A percentile compares a stretch with the other conserved stretches of the same genome.
Evolutionary conservation across 345 rosid genomes (phyloP).

Genomic region (Salix purpurea): DNA sequence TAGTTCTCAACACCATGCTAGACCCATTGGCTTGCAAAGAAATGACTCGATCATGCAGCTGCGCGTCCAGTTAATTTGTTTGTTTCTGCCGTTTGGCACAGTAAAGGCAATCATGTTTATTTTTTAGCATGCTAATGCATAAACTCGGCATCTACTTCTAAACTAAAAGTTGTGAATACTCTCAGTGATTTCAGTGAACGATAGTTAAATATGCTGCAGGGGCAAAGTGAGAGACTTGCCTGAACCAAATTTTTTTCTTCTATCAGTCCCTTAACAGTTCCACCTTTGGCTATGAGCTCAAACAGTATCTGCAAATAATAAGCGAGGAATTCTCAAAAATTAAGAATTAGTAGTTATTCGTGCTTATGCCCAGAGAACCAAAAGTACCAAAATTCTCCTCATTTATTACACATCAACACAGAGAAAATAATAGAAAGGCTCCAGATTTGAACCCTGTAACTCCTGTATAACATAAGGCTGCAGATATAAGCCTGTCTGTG

Average conservation of each 20-base stretch:
- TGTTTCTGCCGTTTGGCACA: neutral
- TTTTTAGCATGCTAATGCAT: neutral
- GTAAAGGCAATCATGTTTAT: neutral
- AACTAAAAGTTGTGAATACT: neutral
- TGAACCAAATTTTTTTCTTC: slow-evolving; percentile 82
- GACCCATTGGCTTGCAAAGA: neutral
- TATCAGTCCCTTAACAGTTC: slow-evolving; percentile 80
- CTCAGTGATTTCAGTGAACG: neutral
- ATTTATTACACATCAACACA: neutral
- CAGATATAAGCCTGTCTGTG: neutral
- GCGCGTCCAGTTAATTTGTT: neutral
- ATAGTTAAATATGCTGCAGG: neutral
- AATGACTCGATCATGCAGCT: neutral
- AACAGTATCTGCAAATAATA: slow-evolving; percentile 54
- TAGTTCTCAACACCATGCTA: neutral
- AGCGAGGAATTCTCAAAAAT: neutral
- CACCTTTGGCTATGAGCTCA: slow-evolving; percentile 89
- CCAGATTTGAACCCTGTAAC: neutral
- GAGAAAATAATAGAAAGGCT: neutral
- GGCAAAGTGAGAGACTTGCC: slow-evolving; percentile 46
- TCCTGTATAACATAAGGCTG: neutral
- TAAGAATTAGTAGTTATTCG: neutral
- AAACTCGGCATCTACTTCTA: neutral
- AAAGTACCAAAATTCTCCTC: neutral
- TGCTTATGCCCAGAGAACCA: neutral